These are phyloP conservation scores for Beauveria pseudobassiana DNA, from an alignment of 2,329 filamentous ascomycete species.

Conservation along the genomic window DNA sequence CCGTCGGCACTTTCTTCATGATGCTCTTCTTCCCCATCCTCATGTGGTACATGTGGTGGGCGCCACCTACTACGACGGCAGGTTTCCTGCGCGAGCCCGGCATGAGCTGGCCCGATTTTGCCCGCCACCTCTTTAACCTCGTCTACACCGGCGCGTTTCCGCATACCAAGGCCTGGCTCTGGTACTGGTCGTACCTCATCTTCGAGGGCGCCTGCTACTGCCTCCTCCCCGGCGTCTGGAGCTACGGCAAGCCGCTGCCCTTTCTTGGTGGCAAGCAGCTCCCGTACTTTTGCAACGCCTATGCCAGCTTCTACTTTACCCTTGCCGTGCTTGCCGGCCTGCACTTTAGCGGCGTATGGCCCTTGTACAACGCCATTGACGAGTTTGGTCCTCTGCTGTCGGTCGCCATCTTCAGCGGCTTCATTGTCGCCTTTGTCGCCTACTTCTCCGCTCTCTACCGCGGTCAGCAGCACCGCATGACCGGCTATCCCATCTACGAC, in stretches of 20 bases:
- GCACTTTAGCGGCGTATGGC: constrained; percentile 80
- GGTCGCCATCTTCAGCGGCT: constrained; percentile 88
- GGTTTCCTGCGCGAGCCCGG: constrained; percentile 63
- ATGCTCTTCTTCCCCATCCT: constrained; percentile 90
- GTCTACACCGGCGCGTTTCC: constrained; percentile 83
- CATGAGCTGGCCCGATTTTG: constrained; percentile 65
- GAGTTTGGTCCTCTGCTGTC: constrained; percentile 91
- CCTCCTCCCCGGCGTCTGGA: constrained; percentile 77
- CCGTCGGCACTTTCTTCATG: constrained; percentile 69
- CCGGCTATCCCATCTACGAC: constrained; percentile 75
- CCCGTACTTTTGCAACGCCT: constrained; percentile 88
- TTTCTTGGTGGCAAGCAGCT: constrained; percentile 80
- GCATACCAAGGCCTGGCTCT: constrained; percentile 72
- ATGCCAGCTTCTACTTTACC: constrained; percentile 80
- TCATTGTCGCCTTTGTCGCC: constrained; percentile 71
- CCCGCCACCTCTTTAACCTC: constrained; percentile 59
- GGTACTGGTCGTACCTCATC: constrained; percentile 92
- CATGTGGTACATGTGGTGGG: constrained; percentile 99
- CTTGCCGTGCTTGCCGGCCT: constrained; percentile 63
- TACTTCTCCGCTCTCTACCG: constrained; percentile 79
- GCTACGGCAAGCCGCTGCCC: constrained; percentile 79
- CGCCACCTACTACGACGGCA: constrained; percentile 83
- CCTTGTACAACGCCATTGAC: constrained; percentile 84
- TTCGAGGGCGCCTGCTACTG: constrained; percentile 80
- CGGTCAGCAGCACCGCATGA: constrained; percentile 87